Evolutionary conservation across 371 early-diverging fungal genomes (phyloP).

Genomic region (Saksenaea vasiformis): DNA sequence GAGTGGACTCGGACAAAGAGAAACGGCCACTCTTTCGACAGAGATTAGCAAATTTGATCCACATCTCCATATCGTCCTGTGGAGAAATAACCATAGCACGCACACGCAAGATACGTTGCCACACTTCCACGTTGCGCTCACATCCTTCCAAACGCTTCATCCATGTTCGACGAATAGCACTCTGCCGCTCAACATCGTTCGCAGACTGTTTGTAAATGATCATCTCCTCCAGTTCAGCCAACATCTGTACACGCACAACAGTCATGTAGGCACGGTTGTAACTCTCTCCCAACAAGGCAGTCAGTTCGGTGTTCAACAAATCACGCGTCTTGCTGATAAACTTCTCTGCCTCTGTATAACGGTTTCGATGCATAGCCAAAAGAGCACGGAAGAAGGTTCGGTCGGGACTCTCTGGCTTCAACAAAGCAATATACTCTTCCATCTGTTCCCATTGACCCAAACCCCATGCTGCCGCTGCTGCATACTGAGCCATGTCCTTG

Average conservation of each 20-base stretch:
- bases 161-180: slow-evolving; percentile 86
- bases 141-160: slow-evolving; percentile 84
- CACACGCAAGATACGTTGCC: slow-evolving; percentile 92
- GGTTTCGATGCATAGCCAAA: slow-evolving; percentile 82
- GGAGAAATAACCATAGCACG: slow-evolving; percentile 90
- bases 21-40: slow-evolving; percentile 91
- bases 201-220: slow-evolving; percentile 84
- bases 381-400: slow-evolving; percentile 86
- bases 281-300: slow-evolving; percentile 91
- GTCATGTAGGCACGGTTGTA: slow-evolving; percentile 91
- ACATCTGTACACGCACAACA: slow-evolving; percentile 94
- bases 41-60: slow-evolving; percentile 94
- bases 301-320: slow-evolving; percentile 86
- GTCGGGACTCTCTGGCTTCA: slow-evolving; percentile 78
- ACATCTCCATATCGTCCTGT: slow-evolving; percentile 91
- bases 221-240: slow-evolving; percentile 97
- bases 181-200: slow-evolving; percentile 82
- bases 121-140: slow-evolving; percentile 94
- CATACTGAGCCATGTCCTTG: slow-evolving; percentile 81
- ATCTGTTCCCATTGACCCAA: slow-evolving; percentile 89
- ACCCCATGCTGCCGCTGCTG: slow-evolving; percentile 96
- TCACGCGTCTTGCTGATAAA: slow-evolving; percentile 86
- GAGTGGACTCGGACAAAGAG: slow-evolving; percentile 80
- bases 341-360: slow-evolving; percentile 73
- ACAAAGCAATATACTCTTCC: slow-evolving; percentile 85